Base-by-base conservation (phyloP, 2,329 filamentous ascomycete genomes). In the Aspergillus oerlinghausenensis region DNA sequence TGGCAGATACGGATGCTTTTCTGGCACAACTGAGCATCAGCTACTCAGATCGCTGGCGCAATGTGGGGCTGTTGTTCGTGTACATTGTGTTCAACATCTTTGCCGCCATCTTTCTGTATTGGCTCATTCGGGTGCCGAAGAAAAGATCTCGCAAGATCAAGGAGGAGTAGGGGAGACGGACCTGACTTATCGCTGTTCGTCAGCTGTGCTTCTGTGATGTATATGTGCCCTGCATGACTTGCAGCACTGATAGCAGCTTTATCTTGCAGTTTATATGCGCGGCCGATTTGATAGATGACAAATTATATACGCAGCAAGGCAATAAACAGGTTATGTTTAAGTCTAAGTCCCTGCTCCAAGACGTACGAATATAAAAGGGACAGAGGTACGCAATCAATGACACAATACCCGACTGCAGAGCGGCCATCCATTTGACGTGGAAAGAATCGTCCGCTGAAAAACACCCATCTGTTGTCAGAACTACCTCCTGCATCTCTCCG, bases 41-140 rank as follows among this genome's bases (percentile, higher is more conserved):
- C 47, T 81, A 78, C 59, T 63, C 55, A 21, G 64, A 79, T 14
- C 67, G 70, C n/a, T 83, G 81, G 81, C 72, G 81, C 49, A 80
- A 84, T 61, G 82, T 82, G 55, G 82, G 82, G 2, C 72, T 84
- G 49, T 68, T 84, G 54, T 83, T 78, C 73, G 79, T 69, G 2
- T 84, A 75, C 58, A 73, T 82, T 52, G 70, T 76, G 40, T 82
- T 84, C 67, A 84, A 84, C 62, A 66, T 79, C 19, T 60, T 69
- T 29, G 78, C 69, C 0, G 81, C 82, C 0, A 67, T 82, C 8
- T 72, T 75, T 43, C 65, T 84, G 21, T 84, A 84, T 67, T 84
- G 80, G 79, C 66, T 82, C 43, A 65, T 77, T 21, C 72, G 82
- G n/a, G 78, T 84, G 62, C 82, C 81, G 17, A 77, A 76, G 65